Evolutionary conservation across 176 grass and related monocot species (phyloP), one percentile per base, ranked within the genome.

Genomic region (Zoysia pacifica): DNA sequence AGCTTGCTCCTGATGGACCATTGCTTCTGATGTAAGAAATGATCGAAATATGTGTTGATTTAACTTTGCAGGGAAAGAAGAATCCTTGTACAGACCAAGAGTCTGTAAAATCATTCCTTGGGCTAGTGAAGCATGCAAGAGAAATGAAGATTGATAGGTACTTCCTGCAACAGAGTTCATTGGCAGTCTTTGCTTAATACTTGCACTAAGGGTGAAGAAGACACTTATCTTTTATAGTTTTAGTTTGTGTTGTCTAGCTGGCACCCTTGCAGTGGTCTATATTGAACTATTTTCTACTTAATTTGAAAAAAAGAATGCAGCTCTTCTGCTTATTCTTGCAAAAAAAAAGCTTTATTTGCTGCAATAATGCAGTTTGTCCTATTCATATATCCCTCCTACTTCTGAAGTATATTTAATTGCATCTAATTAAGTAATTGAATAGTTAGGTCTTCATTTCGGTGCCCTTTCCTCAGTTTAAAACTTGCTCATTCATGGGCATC

Each of bases 101-200:
- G 44, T 70, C 85, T 81, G 95, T 97, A 72, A 77, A 87, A 78
- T 79, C 65, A 3, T 97, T 97, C 83, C 95, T 97, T 82, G 68
- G 64, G 52, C 81, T 89, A 80, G 82, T 94, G 35, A 97, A 70
- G 52, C 68, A 90, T 54, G 89, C 91, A 63, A 94, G 54, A 87
- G 87, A 87, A 83, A 97, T 97, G 52, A 86, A 87, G 80, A 90
- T 97, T 18, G 91, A 97, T 67, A 93, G 95, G 95, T 94, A 86
- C 52, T 6, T 0, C 38, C 62, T 69, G 5, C 79, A 48, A 63
- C 9, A 49, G 2, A 62, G 20, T 39, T 54, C 50, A 19, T 47
- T 54, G 7, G 20, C 53, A 51, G 48, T 35, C 38, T 52, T 68
- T 36, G 51, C 44, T 49, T 83, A 44, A 79, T 68, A 11, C 69